A percentile compares a stretch with the other conserved stretches of the same genome.
phyloP scores from a whole-genome alignment of 768 basidiomycete genomes.

The Coprinopsis cinerea region DNA sequence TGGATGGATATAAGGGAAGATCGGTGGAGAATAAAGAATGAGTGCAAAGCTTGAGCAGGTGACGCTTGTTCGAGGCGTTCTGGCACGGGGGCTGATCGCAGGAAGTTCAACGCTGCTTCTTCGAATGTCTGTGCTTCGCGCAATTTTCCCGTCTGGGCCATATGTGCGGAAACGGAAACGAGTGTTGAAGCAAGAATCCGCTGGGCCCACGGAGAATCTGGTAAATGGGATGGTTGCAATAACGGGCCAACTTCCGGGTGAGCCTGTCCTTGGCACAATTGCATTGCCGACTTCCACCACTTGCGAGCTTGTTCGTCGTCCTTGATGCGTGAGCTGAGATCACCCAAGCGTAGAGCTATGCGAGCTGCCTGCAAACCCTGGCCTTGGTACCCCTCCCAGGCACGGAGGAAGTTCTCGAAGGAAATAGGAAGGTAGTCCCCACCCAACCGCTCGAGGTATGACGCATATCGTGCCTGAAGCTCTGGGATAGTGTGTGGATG shows the following conservation, averaged over 20 bases:
- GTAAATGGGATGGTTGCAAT: slow-evolving; percentile 31
- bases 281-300: slow-evolving; percentile 65
- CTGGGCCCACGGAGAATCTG: slow-evolving; percentile 58
- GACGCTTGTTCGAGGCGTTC: slow-evolving; percentile 37
- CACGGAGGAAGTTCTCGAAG: slow-evolving; percentile 50
- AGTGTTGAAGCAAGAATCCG: slow-evolving; percentile 55
- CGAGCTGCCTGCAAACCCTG: slow-evolving; percentile 42
- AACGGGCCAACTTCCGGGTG: slow-evolving; percentile 15
- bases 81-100: slow-evolving; percentile 49
- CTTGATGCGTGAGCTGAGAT: slow-evolving; percentile 53
- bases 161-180: slow-evolving; percentile 67
- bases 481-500: slow-evolving; percentile 46
- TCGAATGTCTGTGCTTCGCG: slow-evolving; percentile 50
- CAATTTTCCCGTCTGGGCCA: slow-evolving; percentile 54
- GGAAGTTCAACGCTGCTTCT: slow-evolving; percentile 46
- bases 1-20: slow-evolving; percentile 70
- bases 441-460: slow-evolving; percentile 58
- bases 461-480: slow-evolving; percentile 51
- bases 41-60: slow-evolving; percentile 57
- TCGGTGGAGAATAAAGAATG: slow-evolving; percentile 63
- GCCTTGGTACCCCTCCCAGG: slow-evolving; percentile 43
- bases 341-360: slow-evolving; percentile 61
- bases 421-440: slow-evolving; percentile 45
- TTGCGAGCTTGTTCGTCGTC: slow-evolving; percentile 45
- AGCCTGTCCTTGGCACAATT: slow-evolving; percentile 33